These are phyloP conservation scores for Grigorovia jiainica DNA, from an alignment of 805 yeast genomes.

Conservation along the genomic window DNA sequence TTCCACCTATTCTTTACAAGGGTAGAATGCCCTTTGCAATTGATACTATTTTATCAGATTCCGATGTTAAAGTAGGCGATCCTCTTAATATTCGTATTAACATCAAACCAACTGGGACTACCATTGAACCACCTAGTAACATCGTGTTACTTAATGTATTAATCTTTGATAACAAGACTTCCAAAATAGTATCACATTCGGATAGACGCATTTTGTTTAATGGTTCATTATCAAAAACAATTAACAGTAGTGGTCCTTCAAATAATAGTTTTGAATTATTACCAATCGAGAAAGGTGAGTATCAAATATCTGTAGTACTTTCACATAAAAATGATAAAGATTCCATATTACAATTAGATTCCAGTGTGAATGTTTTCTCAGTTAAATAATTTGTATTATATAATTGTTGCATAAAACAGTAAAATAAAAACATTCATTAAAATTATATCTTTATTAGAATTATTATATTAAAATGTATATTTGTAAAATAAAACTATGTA, in stretches of 20 bases:
- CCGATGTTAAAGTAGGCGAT: conserved; percentile 10
- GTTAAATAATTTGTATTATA: not conserved
- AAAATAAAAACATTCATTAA: too few species aligned
- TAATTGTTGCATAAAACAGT: not conserved
- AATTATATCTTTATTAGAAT: too few species aligned
- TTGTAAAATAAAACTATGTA: too few species aligned
- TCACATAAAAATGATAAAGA: conserved; percentile 5
- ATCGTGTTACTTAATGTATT: conserved; percentile 8
- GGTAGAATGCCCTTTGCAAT: conserved; percentile 14
- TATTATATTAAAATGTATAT: too few species aligned
- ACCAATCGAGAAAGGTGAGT: conserved; percentile 67
- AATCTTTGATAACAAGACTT: conserved; percentile 19
- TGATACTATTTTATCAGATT: conserved; percentile 7
- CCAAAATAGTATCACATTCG: conserved; percentile 16
- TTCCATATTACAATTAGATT: conserved; percentile 8
- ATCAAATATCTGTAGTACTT: conserved; percentile 55
- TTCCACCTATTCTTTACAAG: conserved; percentile 17
- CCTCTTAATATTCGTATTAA: conserved; percentile 7
- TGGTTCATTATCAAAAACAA: conserved; percentile 52
- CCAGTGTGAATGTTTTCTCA: conserved; percentile 1
- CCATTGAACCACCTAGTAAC: not conserved
- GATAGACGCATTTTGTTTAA: conserved; percentile 59
- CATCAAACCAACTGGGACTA: conserved; percentile 6
- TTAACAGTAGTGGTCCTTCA: conserved; percentile 35
- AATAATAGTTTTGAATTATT: conserved; percentile 39